Conservation (phyloP, 1,284 basidiomycete species). For the Ceratobasidium papillatum region DNA sequence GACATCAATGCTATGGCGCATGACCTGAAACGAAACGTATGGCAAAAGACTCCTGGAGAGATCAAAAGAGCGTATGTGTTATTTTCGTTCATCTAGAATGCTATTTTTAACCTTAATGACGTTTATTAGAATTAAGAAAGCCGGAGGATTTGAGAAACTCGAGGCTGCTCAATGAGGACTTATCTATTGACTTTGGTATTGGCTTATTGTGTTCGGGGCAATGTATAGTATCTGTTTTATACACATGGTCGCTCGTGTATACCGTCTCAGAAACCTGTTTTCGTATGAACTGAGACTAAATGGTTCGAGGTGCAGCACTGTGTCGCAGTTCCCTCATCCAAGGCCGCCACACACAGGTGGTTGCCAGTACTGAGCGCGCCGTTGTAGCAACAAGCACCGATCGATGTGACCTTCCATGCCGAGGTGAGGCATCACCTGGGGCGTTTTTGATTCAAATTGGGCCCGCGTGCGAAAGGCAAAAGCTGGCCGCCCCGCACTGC, state of each 20-base stretch:
- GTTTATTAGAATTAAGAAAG: constrained; percentile 42
- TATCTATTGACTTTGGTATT: not conserved
- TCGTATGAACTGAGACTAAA: not conserved
- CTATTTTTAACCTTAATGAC: not conserved
- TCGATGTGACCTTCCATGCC: constrained; percentile 1
- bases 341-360: not conserved
- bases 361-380: not conserved
- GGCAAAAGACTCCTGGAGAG: constrained; percentile 89
- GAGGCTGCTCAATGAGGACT: not conserved
- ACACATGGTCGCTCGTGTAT: not conserved
- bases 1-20: constrained; percentile 81
- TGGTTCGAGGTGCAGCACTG: not conserved
- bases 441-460: constrained; percentile 40
- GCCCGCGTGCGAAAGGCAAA: constrained; percentile 26
- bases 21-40: constrained; percentile 82
- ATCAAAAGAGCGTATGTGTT: constrained; percentile 58
- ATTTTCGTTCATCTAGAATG: not conserved
- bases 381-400: not conserved
- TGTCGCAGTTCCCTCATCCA: constrained; percentile 11
- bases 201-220: not conserved
- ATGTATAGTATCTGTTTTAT: not conserved
- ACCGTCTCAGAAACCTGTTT: not conserved
- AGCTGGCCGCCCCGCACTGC: constrained; percentile 31
- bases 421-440: constrained; percentile 34
- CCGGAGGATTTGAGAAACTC: constrained; percentile 42